phyloP scores from a whole-genome alignment of 345 rosid species.

The Populus nigra region DNA sequence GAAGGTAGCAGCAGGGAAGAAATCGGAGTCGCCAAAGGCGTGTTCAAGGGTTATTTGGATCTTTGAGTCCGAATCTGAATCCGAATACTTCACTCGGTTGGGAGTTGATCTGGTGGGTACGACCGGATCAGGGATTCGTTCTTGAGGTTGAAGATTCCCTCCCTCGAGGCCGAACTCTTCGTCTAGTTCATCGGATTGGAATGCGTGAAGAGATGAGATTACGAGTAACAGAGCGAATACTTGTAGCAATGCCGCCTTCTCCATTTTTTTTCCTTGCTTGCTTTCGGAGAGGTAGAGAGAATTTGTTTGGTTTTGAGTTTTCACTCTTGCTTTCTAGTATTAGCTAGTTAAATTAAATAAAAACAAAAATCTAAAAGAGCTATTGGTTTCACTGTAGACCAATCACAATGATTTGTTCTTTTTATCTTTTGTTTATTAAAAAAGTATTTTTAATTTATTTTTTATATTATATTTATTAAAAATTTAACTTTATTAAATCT shows the following conservation, averaged over 20 bases:
- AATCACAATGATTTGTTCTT: no score
- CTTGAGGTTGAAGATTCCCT: slow-evolving; percentile 28
- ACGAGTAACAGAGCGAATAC: slow-evolving; percentile 1
- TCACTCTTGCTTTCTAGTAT: neutral
- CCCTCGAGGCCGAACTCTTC: slow-evolving; percentile 84
- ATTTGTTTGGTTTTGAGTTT: neutral
- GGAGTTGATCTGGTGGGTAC: slow-evolving; percentile 36
- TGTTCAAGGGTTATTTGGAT: slow-evolving; percentile 88
- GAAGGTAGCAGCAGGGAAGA: slow-evolving; percentile 78
- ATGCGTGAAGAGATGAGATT: slow-evolving; percentile 29
- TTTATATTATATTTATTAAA: no score
- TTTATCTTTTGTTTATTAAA: no score
- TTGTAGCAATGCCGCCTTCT: neutral
- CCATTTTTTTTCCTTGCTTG: neutral
- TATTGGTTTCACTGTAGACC: no score
- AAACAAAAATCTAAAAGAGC: no score
- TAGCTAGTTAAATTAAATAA: no score
- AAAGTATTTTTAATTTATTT: no score
- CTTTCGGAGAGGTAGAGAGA: neutral
- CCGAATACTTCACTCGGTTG: slow-evolving; percentile 54
- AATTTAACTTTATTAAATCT: no score
- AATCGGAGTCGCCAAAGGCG: slow-evolving; percentile 86
- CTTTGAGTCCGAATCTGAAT: slow-evolving; percentile 86
- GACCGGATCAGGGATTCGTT: slow-evolving; percentile 37
- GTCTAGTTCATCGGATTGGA: slow-evolving; percentile 90